phyloP scores from a whole-genome alignment of 2,329 filamentous ascomycete genomes.

The Aspergillus ustus region DNA sequence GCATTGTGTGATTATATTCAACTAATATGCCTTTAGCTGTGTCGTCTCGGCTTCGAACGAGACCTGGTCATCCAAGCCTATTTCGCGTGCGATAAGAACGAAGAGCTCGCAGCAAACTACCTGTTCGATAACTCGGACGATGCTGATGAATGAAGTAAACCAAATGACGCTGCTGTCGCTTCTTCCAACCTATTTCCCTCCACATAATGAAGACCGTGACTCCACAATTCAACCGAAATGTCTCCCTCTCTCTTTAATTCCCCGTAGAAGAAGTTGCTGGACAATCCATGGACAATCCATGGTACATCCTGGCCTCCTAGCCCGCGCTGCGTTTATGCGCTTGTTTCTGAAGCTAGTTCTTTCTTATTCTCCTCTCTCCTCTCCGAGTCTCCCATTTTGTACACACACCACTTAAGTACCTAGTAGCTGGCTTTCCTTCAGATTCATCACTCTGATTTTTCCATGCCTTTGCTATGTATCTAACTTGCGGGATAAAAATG shows the following conservation, averaged over 20 bases:
- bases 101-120: conserved; percentile 97
- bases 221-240: conserved; percentile 14
- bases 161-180: conserved; percentile 16
- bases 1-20: conserved; percentile 3
- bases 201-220: conserved; percentile 24
- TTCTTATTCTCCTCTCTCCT: not conserved
- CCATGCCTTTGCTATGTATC: not conserved
- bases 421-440: not conserved
- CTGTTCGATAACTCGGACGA: conserved; percentile 97
- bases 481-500: conserved; percentile 1
- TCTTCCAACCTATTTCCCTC: conserved; percentile 18
- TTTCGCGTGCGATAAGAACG: conserved; percentile 99
- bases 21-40: conserved; percentile 64
- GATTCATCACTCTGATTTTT: not conserved
- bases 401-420: not conserved
- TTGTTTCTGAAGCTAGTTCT: not conserved
- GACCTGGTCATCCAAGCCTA: conserved; percentile 97
- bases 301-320: not conserved
- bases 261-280: not conserved
- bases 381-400: not conserved
- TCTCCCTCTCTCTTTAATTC: conserved; percentile 6
- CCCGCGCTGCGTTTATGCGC: not conserved
- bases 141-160: conserved; percentile 51
- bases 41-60: conserved; percentile 88
- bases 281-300: not conserved